Percentiles rank a stretch among this genome's conserved stretches.
Evolutionary conservation across 2,329 filamentous ascomycete genomes (phyloP).

Genomic region (Plectosphaerella sp.): DNA sequence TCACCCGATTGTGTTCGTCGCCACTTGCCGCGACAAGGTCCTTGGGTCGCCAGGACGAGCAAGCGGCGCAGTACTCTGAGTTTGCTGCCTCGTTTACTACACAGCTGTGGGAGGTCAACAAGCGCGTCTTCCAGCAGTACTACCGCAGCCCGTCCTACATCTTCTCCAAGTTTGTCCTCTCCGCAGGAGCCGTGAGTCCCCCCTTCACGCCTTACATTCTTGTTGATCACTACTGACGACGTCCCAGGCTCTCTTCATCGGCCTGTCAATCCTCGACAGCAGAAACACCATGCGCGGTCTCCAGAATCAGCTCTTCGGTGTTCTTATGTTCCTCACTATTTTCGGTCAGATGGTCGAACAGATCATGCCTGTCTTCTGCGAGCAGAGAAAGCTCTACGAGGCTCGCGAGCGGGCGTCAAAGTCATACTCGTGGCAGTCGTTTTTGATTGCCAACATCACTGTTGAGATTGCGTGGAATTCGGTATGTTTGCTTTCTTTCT

Average conservation of each 20-base stretch:
- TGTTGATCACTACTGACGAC: neutral
- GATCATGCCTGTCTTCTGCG: slow-evolving; percentile 67
- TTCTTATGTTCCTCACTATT: slow-evolving; percentile 68
- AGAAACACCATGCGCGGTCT: slow-evolving; percentile 59
- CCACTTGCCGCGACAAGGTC: neutral
- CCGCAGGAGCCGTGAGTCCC: slow-evolving; percentile 8
- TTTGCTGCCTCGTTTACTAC: slow-evolving; percentile 23
- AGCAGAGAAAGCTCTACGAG: slow-evolving; percentile 66
- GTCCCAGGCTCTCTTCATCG: slow-evolving; percentile 55
- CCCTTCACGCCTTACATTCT: neutral
- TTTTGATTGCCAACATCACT: slow-evolving; percentile 55
- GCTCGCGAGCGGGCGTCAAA: slow-evolving; percentile 63
- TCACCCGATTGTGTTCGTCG: neutral
- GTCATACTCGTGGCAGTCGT: slow-evolving; percentile 64
- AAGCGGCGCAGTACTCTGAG: slow-evolving; percentile 21
- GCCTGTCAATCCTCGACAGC: slow-evolving; percentile 62
- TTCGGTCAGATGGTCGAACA: slow-evolving; percentile 63
- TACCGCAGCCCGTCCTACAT: slow-evolving; percentile 51
- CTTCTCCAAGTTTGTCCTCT: slow-evolving; percentile 45
- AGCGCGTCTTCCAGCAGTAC: slow-evolving; percentile 30
- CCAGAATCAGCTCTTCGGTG: slow-evolving; percentile 67
- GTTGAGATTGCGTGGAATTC: slow-evolving; percentile 67
- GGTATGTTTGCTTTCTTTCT: slow-evolving; percentile 30
- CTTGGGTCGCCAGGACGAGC: neutral
- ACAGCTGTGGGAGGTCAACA: slow-evolving; percentile 25